Evolutionary conservation across 176 grass and related monocot species (phyloP).

Genomic region (Oryza australiensis): DNA sequence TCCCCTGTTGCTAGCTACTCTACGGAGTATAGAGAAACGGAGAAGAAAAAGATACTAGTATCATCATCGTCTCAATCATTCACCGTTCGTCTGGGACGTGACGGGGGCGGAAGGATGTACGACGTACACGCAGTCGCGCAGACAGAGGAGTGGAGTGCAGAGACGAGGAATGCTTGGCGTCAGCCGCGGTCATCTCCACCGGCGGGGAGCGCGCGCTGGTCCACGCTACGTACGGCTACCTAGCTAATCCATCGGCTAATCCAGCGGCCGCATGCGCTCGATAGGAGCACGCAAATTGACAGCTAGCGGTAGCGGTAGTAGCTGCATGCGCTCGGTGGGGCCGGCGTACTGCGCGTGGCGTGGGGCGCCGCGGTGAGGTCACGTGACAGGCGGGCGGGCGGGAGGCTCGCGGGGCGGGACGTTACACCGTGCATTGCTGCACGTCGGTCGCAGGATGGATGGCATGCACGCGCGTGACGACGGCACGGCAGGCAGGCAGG

Average conservation of each 20-base stretch:
- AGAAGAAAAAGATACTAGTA: neutral
- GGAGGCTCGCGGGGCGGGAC: neutral
- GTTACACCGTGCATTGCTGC: neutral
- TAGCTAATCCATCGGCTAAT: neutral
- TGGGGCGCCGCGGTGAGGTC: conserved; percentile 11
- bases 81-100: conserved; percentile 7
- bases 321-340: neutral
- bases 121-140: neutral
- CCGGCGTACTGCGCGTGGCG: neutral
- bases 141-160: neutral
- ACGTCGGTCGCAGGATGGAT: neutral
- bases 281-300: neutral
- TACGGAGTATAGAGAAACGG: neutral
- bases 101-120: conserved; percentile 14
- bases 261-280: no score
- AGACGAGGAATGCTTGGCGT: conserved; percentile 5
- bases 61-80: conserved; percentile 49
- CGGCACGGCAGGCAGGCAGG: neutral
- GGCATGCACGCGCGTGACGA: conserved; percentile 9
- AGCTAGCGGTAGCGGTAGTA: neutral
- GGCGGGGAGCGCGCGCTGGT: neutral
- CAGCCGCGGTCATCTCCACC: conserved; percentile 29
- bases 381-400: neutral
- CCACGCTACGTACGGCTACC: conserved; percentile 8
- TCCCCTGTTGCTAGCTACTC: neutral